Evolutionary conservation across 805 yeast species (phyloP), one percentile per base, ranked within the genome.

Genomic region (Ogataea corticis): DNA sequence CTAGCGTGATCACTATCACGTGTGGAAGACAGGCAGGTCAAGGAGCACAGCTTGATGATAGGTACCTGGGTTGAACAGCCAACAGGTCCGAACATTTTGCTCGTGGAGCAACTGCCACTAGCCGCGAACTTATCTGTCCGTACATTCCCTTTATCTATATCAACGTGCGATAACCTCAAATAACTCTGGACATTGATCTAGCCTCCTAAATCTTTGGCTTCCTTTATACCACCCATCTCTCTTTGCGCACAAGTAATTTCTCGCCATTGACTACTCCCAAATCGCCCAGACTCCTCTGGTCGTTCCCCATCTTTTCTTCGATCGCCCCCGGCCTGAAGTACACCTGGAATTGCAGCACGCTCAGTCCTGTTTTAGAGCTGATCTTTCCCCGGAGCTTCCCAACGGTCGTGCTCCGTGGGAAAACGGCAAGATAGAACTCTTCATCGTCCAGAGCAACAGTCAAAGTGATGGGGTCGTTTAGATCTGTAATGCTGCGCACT

Each of bases 331-430:
- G 33, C 19, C 42, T 44, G 19, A 57, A 57, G 12, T 56, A 44
- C 10, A 67, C 17, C 38, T 62, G 46, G 42, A 64, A 55, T 18
- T 51, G 40, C 32, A 58, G 50, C 33, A 66, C 56, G 29, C 54
- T 43, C n/a, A 54, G 34, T 0, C 51, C 45, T 3, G 66, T 43
- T 13, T 48, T 41, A 11, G 57, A 44, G n/a, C 64, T 58, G 1
- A 69, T 59, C 31, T 60, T 50, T 7, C 69, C 67, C 40, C 64
- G 52, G 1, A 76, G 54, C 44, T 71, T 63, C 2, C 67, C 63
- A 1, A 72, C 55, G 1, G 72, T 69, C 9, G 72, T 67, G 4
- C 66, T 60, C 5, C 59, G 54, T 9, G 59, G 48, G 4, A 67
- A 51, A 0, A 70, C 49, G 28, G 58, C 31, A 16, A 60, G 51